Base-by-base conservation (phyloP, 192 early-diverging fungal genomes). In the Mortierella antarctica region DNA sequence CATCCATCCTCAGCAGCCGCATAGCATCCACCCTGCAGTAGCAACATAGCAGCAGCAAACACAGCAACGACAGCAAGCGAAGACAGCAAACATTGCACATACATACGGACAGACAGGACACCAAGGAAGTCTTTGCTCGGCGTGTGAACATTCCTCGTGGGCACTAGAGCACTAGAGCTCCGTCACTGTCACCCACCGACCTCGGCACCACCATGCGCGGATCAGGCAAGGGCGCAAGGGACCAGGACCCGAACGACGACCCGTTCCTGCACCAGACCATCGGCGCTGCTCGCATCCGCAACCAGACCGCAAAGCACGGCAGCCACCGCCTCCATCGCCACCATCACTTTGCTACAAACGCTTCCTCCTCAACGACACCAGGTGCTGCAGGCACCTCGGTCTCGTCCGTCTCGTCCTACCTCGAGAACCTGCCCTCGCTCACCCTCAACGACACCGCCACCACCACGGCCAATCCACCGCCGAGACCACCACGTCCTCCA, bases 401-500 rank as follows among this genome's bases (percentile, higher is more conserved):
- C 18, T 71, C 75, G 1, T 65, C 75, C 7, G 75, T 79, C 12
- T 79, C 75, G 17, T 57, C 68, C 41, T 79, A 79, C 58, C 75
- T 79, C 5, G 75, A 79, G 41, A 62, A 71, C 17, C 42, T 79
- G 31, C 75, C 75, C 6, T 70, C 75, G 9, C 6, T 71, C 51
- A 79, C 31, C 15, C 63, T 66, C 20, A 41, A 39, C 20, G 39
- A 20, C 9, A 53, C 60, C 15, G 7, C 65, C n/a, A 42, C 52
- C 13, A 31, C 31, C 3, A 31, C 31, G 31, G 31, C 31, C 31
- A 31, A 31, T 31, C 57, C 69, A 9, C 74, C 74, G 40, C 75
- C 75, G 8, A 21, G 75, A 44, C 75, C 75, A 9, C 68, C 75
- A 21, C 48, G 75, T 13, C 75, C 75, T 11, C 75, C 75, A 15